These are phyloP conservation scores for Curvularia lunata DNA, from an alignment of 2,329 filamentous ascomycete species.

Conservation along the genomic window DNA sequence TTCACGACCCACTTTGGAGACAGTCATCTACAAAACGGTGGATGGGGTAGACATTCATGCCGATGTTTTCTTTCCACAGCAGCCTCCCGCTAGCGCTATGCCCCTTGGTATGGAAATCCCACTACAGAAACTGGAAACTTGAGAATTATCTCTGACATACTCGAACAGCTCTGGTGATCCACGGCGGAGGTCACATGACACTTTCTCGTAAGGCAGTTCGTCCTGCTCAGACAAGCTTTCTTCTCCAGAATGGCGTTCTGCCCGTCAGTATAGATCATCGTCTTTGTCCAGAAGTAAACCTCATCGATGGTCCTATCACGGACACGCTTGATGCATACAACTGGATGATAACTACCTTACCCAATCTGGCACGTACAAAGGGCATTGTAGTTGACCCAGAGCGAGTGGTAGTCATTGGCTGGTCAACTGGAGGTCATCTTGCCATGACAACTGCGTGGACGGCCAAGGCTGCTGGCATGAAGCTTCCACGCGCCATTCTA, in stretches of 20 bases:
- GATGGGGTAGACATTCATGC: conserved; percentile 25
- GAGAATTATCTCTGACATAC: conserved; percentile 9
- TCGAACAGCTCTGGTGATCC: conserved; percentile 52
- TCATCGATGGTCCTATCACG: conserved; percentile 55
- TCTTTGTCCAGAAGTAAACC: conserved; percentile 57
- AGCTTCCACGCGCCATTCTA: conserved; percentile 53
- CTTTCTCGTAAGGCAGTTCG: conserved; percentile 50
- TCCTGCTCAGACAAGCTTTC: conserved; percentile 45
- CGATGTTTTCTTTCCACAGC: conserved; percentile 45
- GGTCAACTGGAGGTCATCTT: conserved; percentile 58
- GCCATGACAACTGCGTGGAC: conserved; percentile 56
- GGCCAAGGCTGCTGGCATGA: conserved; percentile 30
- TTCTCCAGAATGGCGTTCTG: conserved; percentile 52
- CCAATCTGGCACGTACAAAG: background rate
- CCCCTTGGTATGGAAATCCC: conserved; percentile 11
- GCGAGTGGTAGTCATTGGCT: conserved; percentile 54
- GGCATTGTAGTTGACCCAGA: conserved; percentile 29
- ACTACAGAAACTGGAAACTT: background rate
- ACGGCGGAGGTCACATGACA: conserved; percentile 54
- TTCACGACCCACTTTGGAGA: background rate
- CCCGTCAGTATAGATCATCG: conserved; percentile 60
- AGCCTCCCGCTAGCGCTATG: conserved; percentile 2
- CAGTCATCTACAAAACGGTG: conserved; percentile 18
- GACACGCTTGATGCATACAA: conserved; percentile 50
- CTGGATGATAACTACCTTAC: background rate